These are phyloP conservation scores for Cladophialophora yegresii DNA, from an alignment of 2,329 filamentous ascomycete genomes.

Conservation along the genomic window DNA sequence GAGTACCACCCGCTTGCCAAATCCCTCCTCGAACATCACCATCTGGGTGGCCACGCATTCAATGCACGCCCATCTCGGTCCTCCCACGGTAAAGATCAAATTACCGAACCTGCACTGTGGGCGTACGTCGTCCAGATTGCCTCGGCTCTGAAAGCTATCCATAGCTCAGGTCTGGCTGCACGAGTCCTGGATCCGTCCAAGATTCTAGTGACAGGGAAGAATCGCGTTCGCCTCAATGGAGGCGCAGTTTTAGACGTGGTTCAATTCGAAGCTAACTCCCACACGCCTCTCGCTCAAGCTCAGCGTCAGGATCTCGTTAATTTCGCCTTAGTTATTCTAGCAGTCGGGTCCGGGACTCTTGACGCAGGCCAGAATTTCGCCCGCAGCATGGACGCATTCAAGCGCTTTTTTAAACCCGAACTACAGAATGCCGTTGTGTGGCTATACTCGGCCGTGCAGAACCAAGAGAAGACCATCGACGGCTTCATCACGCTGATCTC, in stretches of 20 bases:
- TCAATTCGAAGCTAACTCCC: constrained; percentile 69
- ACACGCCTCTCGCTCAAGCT: constrained; percentile 64
- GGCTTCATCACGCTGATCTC: constrained; percentile 78
- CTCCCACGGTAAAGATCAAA: constrained; percentile 50
- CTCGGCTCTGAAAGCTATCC: constrained; percentile 83
- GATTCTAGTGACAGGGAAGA: constrained; percentile 85
- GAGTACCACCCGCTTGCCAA: constrained; percentile 91
- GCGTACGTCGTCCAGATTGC: constrained; percentile 89
- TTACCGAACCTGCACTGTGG: constrained; percentile 80
- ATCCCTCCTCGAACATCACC: constrained; percentile 80
- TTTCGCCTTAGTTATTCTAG: constrained; percentile 81
- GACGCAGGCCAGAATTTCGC: constrained; percentile 64
- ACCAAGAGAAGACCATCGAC: constrained; percentile 70
- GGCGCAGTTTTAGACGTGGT: constrained; percentile 90
- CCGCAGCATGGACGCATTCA: constrained; percentile 73
- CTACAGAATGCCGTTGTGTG: constrained; percentile 78
- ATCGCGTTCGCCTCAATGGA: constrained; percentile 81
- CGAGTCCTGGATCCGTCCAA: constrained; percentile 85
- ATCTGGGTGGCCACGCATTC: constrained; percentile 42
- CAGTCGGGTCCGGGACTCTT: constrained; percentile 70
- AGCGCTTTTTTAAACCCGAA: constrained; percentile 73
- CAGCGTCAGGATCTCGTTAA: constrained; percentile 86
- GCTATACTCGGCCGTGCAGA: constrained; percentile 70
- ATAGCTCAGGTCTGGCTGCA: constrained; percentile 77
- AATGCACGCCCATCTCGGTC: constrained; percentile 48